Evolutionary conservation across 371 early-diverging fungal species (phyloP), one percentile per base, ranked within the genome.

Genomic region (Mortierella sp.): DNA sequence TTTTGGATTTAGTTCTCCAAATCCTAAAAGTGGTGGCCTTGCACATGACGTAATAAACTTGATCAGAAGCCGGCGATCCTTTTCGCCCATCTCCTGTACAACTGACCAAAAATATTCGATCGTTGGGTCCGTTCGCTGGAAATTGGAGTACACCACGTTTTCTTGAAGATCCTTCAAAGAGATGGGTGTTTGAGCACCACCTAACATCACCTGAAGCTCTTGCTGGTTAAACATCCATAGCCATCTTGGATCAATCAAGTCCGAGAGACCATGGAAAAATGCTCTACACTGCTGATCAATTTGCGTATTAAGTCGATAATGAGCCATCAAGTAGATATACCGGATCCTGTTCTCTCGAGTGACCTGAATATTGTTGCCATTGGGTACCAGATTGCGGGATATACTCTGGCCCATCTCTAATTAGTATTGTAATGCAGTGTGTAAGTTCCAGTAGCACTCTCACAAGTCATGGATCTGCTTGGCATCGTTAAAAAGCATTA

Each of bases 21-120:
- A 98, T 0, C 98, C 98, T 48, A 96, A 84, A 52, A 97, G 75
- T 7, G 99, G 99, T 10, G 97, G 97, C 53, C 97, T 87, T 43
- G 94, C 91, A 75, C 97, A 97, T 43, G 94, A 93, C 7, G 99
- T 98, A 0, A 96, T 92, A 86, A 97, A 98, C 80, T 94, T 94
- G 65, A 97, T 83, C 66, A 98, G 90, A 63, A 87, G 84, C 69
- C 89, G 87, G 8, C 91, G 88, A 70, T 96, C 87, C 40, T 87
- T 90, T 68, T 92, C 91, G 19, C 76, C 74, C 70, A 95, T 87
- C 15, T 86, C 83, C 43, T 87, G 77, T 3, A 97, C 88, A 5
- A 95, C 93, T 15, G 84, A 77, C 99, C 99, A 98, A 53, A 98
- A 94, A n/a, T 87, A 73, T 16, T 88, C 78, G 7, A 96, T 95